phyloP scores from a whole-genome alignment of 164 flowering plant species.

The Annona cherimola region DNA sequence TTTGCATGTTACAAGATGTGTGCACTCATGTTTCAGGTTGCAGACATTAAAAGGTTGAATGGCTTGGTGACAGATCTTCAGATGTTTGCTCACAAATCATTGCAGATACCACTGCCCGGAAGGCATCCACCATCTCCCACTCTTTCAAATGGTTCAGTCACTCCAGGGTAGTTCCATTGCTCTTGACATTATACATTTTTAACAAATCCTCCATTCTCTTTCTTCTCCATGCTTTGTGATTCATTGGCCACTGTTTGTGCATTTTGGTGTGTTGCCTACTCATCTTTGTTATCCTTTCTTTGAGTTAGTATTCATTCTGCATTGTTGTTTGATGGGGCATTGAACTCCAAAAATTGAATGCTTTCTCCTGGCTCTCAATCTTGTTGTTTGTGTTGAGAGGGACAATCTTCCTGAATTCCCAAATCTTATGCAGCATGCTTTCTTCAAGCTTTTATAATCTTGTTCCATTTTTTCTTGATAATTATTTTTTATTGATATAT shows the following conservation, averaged over 20 bases:
- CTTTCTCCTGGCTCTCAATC: not conserved
- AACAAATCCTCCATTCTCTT: not conserved
- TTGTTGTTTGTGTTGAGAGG: too few species aligned
- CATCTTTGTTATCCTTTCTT: not conserved
- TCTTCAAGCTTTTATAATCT: not conserved
- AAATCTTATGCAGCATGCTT: not conserved
- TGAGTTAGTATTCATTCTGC: not conserved
- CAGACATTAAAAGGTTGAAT: constrained; percentile 81
- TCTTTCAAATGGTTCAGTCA: constrained; percentile 38
- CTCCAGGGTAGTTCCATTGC: constrained; percentile 38
- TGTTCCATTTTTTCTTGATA: not conserved
- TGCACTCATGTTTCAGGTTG: constrained; percentile 42
- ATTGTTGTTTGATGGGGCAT: not conserved
- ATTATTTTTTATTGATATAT: too few species aligned
- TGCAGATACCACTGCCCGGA: constrained; percentile 76
- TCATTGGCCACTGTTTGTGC: not conserved
- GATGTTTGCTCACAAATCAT: constrained; percentile 84
- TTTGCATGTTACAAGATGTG: not conserved
- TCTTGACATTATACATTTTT: not conserved
- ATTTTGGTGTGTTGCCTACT: not conserved
- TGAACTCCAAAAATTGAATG: too few species aligned
- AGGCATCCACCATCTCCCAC: constrained; percentile 80
- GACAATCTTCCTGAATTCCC: too few species aligned
- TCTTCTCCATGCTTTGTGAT: not conserved
- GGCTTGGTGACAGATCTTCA: constrained; percentile 84